A percentile compares a stretch with the other conserved stretches of the same genome.
Conservation (phyloP, 1,284 basidiomycete species). For the Ceratobasidium theobromae region DNA sequence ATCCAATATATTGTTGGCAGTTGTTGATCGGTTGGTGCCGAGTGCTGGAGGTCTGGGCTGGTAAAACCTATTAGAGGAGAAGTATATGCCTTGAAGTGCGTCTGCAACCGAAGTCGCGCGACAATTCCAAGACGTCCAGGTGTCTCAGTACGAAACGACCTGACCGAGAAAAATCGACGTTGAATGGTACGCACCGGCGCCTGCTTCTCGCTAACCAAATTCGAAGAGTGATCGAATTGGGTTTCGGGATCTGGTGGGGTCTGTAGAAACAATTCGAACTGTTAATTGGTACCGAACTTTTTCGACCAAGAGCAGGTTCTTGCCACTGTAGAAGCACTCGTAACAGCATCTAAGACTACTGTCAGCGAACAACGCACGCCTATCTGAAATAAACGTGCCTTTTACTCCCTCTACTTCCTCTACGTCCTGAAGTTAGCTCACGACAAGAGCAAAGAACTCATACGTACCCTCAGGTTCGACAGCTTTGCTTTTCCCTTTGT, state of each 20-base stretch:
- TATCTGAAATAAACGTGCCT: slow-evolving; percentile 1
- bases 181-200: slow-evolving; percentile 9
- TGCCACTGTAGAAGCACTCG: slow-evolving; percentile 4
- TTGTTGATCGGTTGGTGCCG: slow-evolving; percentile 12
- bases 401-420: neutral
- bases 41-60: slow-evolving; percentile 15
- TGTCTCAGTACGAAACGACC: slow-evolving; percentile 18
- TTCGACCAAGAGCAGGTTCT: neutral
- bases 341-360: neutral
- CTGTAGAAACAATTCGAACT: neutral
- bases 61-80: slow-evolving; percentile 25
- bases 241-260: neutral
- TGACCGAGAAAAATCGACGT: neutral
- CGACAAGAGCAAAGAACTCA: neutral
- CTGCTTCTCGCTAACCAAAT: neutral
- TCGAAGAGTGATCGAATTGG: neutral
- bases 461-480: slow-evolving; percentile 16
- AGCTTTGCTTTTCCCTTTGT: slow-evolving; percentile 15
- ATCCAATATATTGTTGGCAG: slow-evolving; percentile 25
- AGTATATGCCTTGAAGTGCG: slow-evolving; percentile 26
- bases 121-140: slow-evolving; percentile 5
- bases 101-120: slow-evolving; percentile 7
- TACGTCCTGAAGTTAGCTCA: neutral
- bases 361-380: slow-evolving; percentile 2
- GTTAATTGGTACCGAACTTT: neutral